phyloP scores from a whole-genome alignment of 2,329 filamentous ascomycete genomes.

The Colletotrichum higginsianum region DNA sequence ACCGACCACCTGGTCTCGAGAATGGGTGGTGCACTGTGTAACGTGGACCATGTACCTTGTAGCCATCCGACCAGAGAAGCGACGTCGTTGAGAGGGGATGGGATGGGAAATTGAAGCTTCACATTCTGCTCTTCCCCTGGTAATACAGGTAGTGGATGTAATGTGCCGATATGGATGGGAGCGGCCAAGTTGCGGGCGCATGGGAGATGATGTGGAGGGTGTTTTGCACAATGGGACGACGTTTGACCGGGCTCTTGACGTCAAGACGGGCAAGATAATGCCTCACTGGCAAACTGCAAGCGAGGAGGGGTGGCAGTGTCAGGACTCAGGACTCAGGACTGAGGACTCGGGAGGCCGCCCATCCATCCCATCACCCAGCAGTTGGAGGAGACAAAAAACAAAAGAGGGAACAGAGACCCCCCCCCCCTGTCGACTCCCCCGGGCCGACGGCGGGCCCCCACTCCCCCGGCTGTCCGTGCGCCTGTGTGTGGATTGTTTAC shows the following conservation, averaged over 20 bases:
- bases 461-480: background rate
- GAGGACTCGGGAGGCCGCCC: background rate
- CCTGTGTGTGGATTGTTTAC: constrained; percentile 40
- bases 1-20: no score
- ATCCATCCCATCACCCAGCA: background rate
- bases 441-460: background rate
- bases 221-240: no score
- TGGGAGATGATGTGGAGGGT: constrained; percentile 27
- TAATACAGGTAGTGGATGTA: no score
- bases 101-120: background rate
- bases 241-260: constrained; percentile 2
- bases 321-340: no score
- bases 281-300: constrained; percentile 15
- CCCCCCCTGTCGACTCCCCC: background rate
- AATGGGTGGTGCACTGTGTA: no score
- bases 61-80: no score
- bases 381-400: background rate
- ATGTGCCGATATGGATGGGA: background rate
- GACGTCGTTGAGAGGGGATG: background rate
- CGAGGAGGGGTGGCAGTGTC: background rate
- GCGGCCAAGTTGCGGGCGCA: constrained; percentile 35
- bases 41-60: no score
- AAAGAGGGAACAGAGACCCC: no score
- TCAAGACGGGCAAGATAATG: constrained; percentile 29
- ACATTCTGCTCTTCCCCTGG: background rate